Conservation (phyloP, 208 protist species). For the Wallacemonas sp. region DNA sequence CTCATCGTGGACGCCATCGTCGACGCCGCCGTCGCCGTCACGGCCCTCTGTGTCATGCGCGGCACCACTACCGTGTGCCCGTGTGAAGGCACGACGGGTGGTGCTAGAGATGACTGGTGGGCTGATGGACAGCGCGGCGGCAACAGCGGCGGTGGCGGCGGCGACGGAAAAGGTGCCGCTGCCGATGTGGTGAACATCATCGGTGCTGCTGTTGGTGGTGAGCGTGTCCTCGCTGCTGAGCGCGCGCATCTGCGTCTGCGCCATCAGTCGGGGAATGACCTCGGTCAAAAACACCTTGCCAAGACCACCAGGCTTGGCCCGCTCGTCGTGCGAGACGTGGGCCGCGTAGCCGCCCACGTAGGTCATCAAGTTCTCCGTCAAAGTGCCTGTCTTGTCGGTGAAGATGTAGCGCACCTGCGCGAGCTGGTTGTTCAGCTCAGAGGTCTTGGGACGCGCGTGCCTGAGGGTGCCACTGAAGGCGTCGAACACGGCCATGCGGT, state of each 20-base stretch:
- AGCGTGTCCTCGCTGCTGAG: not conserved
- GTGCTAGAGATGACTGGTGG: not conserved
- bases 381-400: conserved; percentile 91
- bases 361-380: conserved; percentile 91
- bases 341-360: conserved; percentile 68
- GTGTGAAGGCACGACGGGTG: not conserved
- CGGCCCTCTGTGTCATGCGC: no score
- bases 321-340: conserved; percentile 52
- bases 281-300: conserved; percentile 42
- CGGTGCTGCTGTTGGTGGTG: not conserved
- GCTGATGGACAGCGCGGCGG: conserved; percentile 1
- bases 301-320: conserved; percentile 60
- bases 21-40: no score
- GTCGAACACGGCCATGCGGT: conserved; percentile 74
- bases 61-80: not conserved
- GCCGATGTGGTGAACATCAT: not conserved
- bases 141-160: not conserved
- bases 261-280: conserved; percentile 6
- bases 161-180: conserved; percentile 3
- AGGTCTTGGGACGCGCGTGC: conserved; percentile 73
- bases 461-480: conserved; percentile 57
- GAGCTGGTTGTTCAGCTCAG: conserved; percentile 87
- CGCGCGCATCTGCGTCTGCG: not conserved
- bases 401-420: conserved; percentile 87
- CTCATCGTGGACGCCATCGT: not conserved